A percentile compares a stretch with the other conserved stretches of the same genome.
phyloP scores from a whole-genome alignment of 2,329 filamentous ascomycete species.

The Aspergillus intermedius region DNA sequence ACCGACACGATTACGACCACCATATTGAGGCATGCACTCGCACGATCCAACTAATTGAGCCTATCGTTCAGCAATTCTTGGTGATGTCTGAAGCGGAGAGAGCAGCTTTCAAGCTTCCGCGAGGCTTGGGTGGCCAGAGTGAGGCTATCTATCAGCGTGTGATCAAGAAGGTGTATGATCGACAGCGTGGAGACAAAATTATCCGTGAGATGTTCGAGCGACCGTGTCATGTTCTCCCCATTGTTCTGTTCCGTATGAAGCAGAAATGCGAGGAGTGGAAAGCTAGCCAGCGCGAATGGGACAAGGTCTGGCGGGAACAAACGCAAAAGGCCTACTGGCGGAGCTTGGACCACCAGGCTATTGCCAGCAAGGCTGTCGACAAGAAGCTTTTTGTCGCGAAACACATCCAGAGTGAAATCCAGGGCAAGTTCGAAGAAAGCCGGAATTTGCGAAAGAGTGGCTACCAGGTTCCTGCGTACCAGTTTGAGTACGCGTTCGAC shows the following conservation, averaged over 20 bases:
- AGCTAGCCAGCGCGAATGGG: slow-evolving; percentile 93
- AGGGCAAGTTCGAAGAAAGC: slow-evolving; percentile 87
- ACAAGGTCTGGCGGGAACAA: slow-evolving; percentile 96
- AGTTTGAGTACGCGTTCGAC: slow-evolving; percentile 68
- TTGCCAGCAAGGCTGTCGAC: slow-evolving; percentile 78
- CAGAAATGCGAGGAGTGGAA: slow-evolving; percentile 98
- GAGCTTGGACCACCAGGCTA: slow-evolving; percentile 93
- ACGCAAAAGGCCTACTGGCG: slow-evolving; percentile 93
- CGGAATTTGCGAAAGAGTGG: slow-evolving; percentile 61
- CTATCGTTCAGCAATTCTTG: slow-evolving; percentile 83
- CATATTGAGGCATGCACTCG: slow-evolving; percentile 94
- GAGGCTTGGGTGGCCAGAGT: slow-evolving; percentile 82
- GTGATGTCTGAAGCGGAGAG: slow-evolving; percentile 69
- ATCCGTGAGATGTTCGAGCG: slow-evolving; percentile 78
- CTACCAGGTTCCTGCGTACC: slow-evolving; percentile 58
- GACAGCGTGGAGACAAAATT: slow-evolving; percentile 74
- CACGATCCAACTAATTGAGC: slow-evolving; percentile 92
- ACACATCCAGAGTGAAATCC: slow-evolving; percentile 81
- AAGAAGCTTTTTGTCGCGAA: slow-evolving; percentile 89
- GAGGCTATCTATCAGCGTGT: slow-evolving; percentile 96
- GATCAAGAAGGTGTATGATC: slow-evolving; percentile 93
- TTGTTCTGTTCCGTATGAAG: slow-evolving; percentile 82
- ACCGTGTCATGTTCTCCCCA: slow-evolving; percentile 80
- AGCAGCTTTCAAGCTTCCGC: slow-evolving; percentile 68
- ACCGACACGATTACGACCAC: slow-evolving; percentile 97